Conservation (phyloP, 768 basidiomycete species). For the Auricularia sp. region DNA sequence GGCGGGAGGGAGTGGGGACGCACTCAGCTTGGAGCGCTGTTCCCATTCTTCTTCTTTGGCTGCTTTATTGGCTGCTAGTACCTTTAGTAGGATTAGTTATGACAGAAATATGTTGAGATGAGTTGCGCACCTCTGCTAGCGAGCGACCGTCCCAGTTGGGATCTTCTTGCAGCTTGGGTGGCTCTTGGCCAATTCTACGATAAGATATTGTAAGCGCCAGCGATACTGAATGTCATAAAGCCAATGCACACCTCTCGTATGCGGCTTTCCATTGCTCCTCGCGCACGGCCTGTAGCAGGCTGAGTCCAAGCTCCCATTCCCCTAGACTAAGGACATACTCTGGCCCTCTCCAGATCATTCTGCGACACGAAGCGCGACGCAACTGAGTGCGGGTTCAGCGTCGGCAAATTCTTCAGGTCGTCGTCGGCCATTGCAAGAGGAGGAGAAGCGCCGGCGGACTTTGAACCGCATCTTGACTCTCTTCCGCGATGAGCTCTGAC, state of each 20-base stretch:
- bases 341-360: conserved; percentile 65
- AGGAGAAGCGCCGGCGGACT: too few relatives aligned
- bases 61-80: conserved; percentile 84
- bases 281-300: conserved; percentile 26
- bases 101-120: neutral
- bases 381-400: conserved; percentile 36
- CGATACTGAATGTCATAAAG: neutral
- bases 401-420: neutral
- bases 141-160: conserved; percentile 77
- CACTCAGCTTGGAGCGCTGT: conserved; percentile 69
- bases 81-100: conserved; percentile 34
- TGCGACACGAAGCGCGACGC: conserved; percentile 80
- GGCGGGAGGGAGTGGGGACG: conserved; percentile 2
- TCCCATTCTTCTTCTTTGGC: conserved; percentile 94
- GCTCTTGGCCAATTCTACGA: conserved; percentile 69
- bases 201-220: conserved; percentile 6
- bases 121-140: conserved; percentile 66
- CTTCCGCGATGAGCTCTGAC: neutral
- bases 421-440: neutral
- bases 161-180: conserved; percentile 64
- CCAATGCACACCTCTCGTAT: conserved; percentile 52
- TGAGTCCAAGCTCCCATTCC: neutral
- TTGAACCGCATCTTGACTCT: neutral
- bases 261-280: conserved; percentile 89
- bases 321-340: conserved; percentile 13